Evolutionary conservation across 1,139 yeast species (phyloP).

Genomic region (Hyphopichia burtonii): DNA sequence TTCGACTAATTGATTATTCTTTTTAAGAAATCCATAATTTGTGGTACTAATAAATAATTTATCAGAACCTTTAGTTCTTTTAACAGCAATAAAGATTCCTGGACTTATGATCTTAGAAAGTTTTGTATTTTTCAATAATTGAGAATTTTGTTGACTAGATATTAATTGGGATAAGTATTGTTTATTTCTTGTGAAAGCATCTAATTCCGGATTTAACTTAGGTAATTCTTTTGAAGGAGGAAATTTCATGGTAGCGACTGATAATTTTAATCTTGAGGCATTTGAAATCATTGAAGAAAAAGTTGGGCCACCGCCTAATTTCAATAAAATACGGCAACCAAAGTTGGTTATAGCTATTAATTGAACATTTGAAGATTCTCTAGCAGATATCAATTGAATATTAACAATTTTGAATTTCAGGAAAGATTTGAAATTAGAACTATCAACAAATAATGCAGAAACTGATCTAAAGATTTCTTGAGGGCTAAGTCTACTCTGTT

Average conservation of each 20-base stretch:
- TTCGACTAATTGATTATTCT: slow-evolving; percentile 69
- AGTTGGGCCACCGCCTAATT: slow-evolving; percentile 36
- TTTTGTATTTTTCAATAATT: slow-evolving; percentile 46
- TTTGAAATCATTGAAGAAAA: slow-evolving; percentile 28
- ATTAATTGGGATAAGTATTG: slow-evolving; percentile 44
- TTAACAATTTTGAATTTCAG: slow-evolving; percentile 56
- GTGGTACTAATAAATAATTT: slow-evolving; percentile 74
- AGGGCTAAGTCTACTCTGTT: slow-evolving; percentile 43
- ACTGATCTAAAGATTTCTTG: slow-evolving; percentile 55
- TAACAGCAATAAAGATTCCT: slow-evolving; percentile 66
- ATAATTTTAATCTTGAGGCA: slow-evolving; percentile 31
- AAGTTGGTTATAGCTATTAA: slow-evolving; percentile 82
- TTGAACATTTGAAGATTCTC: slow-evolving; percentile 70
- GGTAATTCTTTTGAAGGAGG: slow-evolving; percentile 72
- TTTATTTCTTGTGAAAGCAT: slow-evolving; percentile 43
- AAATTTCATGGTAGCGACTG: slow-evolving; percentile 60
- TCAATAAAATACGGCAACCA: slow-evolving; percentile 78
- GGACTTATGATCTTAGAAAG: slow-evolving; percentile 67
- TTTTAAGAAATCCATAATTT: slow-evolving; percentile 79
- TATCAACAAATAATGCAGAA: slow-evolving; percentile 52
- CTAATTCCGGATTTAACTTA: slow-evolving; percentile 50
- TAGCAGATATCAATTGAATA: slow-evolving; percentile 58
- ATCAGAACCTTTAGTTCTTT: slow-evolving; percentile 44
- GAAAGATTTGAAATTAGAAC: slow-evolving; percentile 41
- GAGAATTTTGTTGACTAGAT: slow-evolving; percentile 45